Evolutionary conservation across 345 rosid species (phyloP), one percentile per base, ranked within the genome.

Genomic region (Pistacia vera): DNA sequence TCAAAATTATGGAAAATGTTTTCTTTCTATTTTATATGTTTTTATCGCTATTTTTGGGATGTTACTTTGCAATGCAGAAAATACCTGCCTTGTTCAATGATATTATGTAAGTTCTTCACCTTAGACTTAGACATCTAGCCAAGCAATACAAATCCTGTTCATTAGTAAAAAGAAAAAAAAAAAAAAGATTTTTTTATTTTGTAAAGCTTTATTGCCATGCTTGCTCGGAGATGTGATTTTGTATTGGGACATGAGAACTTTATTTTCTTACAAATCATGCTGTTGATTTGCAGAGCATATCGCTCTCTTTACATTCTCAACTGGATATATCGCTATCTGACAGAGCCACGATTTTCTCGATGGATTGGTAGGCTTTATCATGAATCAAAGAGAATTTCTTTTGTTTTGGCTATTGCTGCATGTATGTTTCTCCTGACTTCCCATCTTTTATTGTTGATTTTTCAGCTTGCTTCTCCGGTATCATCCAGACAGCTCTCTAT

Each of bases 251-350:
- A 63, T 63, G 22, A 20, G 22, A 46, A 18, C 46, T 41, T 41
- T 41, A 41, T 41, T 41, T 41, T 41, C 46, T 60, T 11, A 36
- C 6, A 4, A 38, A 28, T 30, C 25, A 2, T 66, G 8, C 46
- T 75, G n/a, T 79, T 66, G 35, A 72, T 52, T 58, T 83, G 80
- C 90, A 93, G 98, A 81, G 98, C 98, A 0, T 95, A 95, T 80
- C 97, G 98, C 64, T 91, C 85, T 66, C 79, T 95, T 33, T 95
- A 95, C 88, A 91, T 95, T 63, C 85, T 94, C 64, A 93, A 95
- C 84, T 93, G 97, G 96, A 92, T 90, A 66, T 90, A 91, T 74
- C 93, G 97, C 76, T 93, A 89, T 79, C 74, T 89, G 77, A 87
- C 89, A 4, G 96, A 90, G 83, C 80, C 74, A 11, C 88, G 79